Evolutionary conservation across 75 land plant genomes (phyloP).

Genomic region (Selaginella tamariscina): DNA sequence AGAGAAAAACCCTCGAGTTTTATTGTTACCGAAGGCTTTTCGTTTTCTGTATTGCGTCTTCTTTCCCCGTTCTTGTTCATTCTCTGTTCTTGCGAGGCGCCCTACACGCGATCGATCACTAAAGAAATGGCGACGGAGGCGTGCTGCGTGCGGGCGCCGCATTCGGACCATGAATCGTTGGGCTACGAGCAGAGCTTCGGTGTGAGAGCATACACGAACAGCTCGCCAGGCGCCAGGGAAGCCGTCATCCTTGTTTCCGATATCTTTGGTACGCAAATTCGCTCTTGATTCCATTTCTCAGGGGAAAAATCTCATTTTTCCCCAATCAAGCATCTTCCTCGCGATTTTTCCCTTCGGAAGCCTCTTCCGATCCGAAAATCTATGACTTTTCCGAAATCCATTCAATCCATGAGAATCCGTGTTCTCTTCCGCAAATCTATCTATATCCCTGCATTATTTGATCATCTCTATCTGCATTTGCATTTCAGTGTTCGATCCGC

Average conservation of each 20-base stretch:
- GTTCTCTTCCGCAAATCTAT: neutral
- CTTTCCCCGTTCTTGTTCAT: neutral
- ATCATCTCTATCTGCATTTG: no score
- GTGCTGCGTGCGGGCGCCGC: slow-evolving; percentile 23
- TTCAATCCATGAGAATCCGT: neutral
- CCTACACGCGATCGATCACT: neutral
- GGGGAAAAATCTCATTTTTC: neutral
- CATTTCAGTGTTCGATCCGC: no score
- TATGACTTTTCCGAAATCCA: neutral
- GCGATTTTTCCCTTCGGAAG: neutral
- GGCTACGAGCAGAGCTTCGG: slow-evolving; percentile 17
- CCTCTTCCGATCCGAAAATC: neutral
- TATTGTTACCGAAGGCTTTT: no score
- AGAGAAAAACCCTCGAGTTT: neutral
- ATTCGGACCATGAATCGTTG: neutral
- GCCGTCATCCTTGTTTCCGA: slow-evolving; percentile 18
- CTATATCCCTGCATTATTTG: neutral
- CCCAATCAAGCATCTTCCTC: neutral
- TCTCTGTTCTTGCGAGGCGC: neutral
- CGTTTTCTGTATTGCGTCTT: neutral
- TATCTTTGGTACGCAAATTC: slow-evolving; percentile 10
- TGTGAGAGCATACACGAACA: slow-evolving; percentile 10
- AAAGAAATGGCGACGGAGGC: slow-evolving; percentile 3
- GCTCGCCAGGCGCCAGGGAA: slow-evolving; percentile 11
- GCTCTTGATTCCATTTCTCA: neutral